Evolutionary conservation across 2,329 filamentous ascomycete genomes (phyloP).

Genomic region (Aureobasidium sp.): DNA sequence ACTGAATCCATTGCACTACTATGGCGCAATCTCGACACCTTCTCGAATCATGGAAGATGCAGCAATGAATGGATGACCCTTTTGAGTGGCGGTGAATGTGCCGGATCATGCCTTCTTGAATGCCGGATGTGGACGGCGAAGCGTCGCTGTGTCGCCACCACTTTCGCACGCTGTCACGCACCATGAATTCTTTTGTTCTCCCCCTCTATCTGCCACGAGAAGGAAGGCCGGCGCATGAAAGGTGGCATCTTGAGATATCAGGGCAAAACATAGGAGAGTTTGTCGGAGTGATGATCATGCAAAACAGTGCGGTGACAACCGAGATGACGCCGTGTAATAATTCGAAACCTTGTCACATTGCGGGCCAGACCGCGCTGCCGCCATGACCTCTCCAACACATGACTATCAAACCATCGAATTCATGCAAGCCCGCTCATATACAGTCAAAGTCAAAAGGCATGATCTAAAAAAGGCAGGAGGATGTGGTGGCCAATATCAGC

Average conservation of each 20-base stretch:
- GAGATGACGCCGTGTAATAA: constrained; percentile 8
- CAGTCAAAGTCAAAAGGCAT: background rate
- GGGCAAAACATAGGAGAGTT: background rate
- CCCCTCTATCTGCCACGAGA: no score
- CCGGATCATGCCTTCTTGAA: background rate
- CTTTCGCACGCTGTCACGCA: no score
- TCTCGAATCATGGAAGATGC: constrained; percentile 12
- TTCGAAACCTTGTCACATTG: constrained; percentile 8
- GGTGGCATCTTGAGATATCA: constrained; percentile 1
- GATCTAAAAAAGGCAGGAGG: background rate
- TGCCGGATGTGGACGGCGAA: no score
- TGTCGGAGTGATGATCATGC: background rate
- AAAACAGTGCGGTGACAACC: background rate
- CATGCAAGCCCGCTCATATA: background rate
- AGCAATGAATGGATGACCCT: background rate
- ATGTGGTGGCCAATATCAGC: background rate
- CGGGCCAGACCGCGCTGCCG: background rate
- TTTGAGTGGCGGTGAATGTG: background rate
- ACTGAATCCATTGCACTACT: no score
- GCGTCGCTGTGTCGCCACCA: no score
- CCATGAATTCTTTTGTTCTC: no score
- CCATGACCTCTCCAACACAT: background rate
- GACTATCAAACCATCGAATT: background rate
- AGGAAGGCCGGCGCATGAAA: no score
- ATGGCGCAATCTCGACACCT: background rate